Evolutionary conservation across 176 grass and related monocot species (phyloP).

Genomic region (Guadua angustifolia): DNA sequence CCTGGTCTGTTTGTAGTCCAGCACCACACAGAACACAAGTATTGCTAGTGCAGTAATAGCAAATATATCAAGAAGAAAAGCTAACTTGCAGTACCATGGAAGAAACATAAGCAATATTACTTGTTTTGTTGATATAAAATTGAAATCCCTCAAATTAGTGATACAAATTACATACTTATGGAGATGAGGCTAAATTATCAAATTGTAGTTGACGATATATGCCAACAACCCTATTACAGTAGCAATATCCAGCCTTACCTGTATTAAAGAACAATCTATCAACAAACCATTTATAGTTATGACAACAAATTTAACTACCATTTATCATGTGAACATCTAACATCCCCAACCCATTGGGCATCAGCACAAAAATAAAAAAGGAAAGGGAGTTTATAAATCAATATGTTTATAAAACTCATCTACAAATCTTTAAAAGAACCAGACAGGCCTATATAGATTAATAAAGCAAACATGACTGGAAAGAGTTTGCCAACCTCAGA

Average conservation of each 20-base stretch:
- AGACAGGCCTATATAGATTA: no score
- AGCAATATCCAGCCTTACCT: constrained; percentile 89
- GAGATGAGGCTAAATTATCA: constrained; percentile 84
- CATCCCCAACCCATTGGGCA: no score
- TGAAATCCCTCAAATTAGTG: constrained; percentile 1
- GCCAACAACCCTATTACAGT: constrained; percentile 77
- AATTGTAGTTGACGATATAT: constrained; percentile 94
- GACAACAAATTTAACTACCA: no score
- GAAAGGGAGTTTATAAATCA: no score
- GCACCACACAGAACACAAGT: constrained; percentile 68
- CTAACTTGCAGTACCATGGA: constrained; percentile 63
- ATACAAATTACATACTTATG: constrained; percentile 78
- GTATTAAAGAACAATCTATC: constrained; percentile 35
- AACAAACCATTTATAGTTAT: no score
- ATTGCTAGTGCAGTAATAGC: constrained; percentile 71
- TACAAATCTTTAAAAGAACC: no score
- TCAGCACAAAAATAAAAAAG: no score
- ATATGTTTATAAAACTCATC: no score
- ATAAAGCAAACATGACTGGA: constrained; percentile 23
- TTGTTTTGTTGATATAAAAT: not conserved
- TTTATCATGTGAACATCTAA: no score
- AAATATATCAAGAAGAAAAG: constrained; percentile 84
- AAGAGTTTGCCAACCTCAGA: constrained; percentile 62
- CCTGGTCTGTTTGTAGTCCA: constrained; percentile 94
- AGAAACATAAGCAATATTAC: not conserved